Evolutionary conservation across 495 filamentous ascomycete genomes (phyloP).

Genomic region (Talaromyces liani): DNA sequence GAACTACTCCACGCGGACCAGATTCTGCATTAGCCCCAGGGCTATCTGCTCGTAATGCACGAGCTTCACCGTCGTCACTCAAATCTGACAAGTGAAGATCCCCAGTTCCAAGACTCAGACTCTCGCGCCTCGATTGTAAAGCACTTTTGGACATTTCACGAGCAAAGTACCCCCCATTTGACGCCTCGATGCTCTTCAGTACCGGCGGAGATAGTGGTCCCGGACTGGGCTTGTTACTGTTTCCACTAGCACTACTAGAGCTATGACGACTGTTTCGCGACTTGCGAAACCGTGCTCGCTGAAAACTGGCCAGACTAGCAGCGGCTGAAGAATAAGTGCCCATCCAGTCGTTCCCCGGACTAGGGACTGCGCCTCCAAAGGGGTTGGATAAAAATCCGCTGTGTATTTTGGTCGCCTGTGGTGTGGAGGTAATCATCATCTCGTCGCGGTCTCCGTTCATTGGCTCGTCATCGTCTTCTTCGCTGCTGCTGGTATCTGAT

Average conservation of each 20-base stretch:
- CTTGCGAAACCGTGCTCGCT: conserved; percentile 51
- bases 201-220: conserved; percentile 55
- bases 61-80: conserved; percentile 66
- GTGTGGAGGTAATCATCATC: conserved; percentile 56
- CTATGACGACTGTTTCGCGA: conserved; percentile 53
- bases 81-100: conserved; percentile 81
- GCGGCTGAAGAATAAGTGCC: conserved; percentile 58
- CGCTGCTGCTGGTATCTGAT: conserved; percentile 68
- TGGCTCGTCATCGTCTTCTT: conserved; percentile 66
- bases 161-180: conserved; percentile 37
- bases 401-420: conserved; percentile 32
- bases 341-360: conserved; percentile 51
- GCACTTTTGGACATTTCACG: conserved; percentile 32
- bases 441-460: conserved; percentile 82
- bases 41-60: conserved; percentile 37
- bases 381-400: conserved; percentile 31
- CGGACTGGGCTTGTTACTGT: conserved; percentile 62
- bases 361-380: conserved; percentile 36
- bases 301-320: conserved; percentile 68
- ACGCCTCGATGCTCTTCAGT: conserved; percentile 52
- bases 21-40: conserved; percentile 29
- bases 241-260: conserved; percentile 62
- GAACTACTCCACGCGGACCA: conserved; percentile 44
- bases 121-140: conserved; percentile 62
- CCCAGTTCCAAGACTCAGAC: conserved; percentile 77